Base-by-base conservation (phyloP, 1,139 yeast species). In the Suhomyces ambrosiae region DNA sequence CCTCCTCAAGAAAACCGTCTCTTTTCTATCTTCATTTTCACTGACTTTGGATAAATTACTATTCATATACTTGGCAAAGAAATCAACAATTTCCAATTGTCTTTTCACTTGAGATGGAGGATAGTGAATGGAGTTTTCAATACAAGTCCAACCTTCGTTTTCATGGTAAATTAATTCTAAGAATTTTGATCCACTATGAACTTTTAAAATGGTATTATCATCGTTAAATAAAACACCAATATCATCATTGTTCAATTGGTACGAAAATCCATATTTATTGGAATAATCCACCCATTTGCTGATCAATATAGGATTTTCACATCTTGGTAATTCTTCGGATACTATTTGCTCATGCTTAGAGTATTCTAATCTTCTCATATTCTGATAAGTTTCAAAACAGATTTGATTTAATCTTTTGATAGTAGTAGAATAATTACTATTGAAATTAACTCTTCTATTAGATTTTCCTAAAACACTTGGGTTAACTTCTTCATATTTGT, bases 271-370 rank as follows among this genome's bases (percentile, higher is more conserved):
- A 61, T 90, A 95, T 57, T 86, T 88, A 65, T 90, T 89, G 27
- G 96, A 86, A 60, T 92, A 92, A 61, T 94, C 98, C 21, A 94
- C 98, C 99, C 99, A 94, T 60, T 90, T 90, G 46, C 95, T 85
- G 34, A 92, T 83, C 45, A 87, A 79, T 11, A 83, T 76, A 10
- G 92, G 92, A 47, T 79, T 78, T 49, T 76, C 82, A 49, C 78
- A 71, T 15, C 63, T 56, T 30, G 76, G 76, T 38, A 70, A 63
- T 48, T 67, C 74, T 37, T 58, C 48, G 6, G 62, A 49, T 35
- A 64, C 69, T n/a, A 65, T 50, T 30, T 55, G 57, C 15, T 60
- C 66, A 42, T 68, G 58, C 35, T 60, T 56, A 29, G 65, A 52
- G 40, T 57, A 54, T 39, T 69, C 71, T 40, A 71, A 60, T 44